Base-by-base conservation (phyloP, 305 asterid species). In the Fraxinus dipetala region DNA sequence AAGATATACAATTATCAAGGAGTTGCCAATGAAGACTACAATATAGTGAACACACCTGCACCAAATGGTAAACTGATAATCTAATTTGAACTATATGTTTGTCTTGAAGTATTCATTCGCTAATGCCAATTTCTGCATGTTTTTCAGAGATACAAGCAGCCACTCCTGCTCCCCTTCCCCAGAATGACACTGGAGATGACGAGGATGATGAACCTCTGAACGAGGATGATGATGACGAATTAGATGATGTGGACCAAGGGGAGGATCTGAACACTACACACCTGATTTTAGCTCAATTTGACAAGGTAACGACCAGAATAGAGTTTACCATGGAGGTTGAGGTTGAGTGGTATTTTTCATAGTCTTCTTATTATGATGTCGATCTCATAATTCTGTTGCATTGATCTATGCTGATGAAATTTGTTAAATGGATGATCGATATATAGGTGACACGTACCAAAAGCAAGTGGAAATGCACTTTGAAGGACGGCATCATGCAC, bases 381-480 rank as follows among this genome's bases (percentile, higher is more conserved):
- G 18, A 30, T 54, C 81, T 72, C 43, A 72, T 72, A 32, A 73
- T 65, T 75, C 38, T 10, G 56, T 3, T 61, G 26, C 54, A 9
- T 34, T 61, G 61, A 6, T 73, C 5, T 0, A 22, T 20, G 34
- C n/a, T 6, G 70, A 72, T 48, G 76, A 69, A 34, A 26, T 70
- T 78, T 24, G 24, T 28, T 38, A 11, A 65, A 51, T n/a, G 35
- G 51, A 18, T 28, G 38, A 22, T 76, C 84, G 70, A 32, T 82
- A 28, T 83, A 73, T 63, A 95, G 98, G 99, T 96, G 76, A 94
- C 99, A 14, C 94, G 99, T 78, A 93, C 99, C 79, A 96, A 96
- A 91, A 96, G 98, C 94, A 90, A 91, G 95, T 94, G 99, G 99
- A 96, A 96, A 77, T 96, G 98, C 94, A 91, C 92, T 72, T 87